phyloP scores from a whole-genome alignment of 495 filamentous ascomycete genomes.

The Penicillium lividum region DNA sequence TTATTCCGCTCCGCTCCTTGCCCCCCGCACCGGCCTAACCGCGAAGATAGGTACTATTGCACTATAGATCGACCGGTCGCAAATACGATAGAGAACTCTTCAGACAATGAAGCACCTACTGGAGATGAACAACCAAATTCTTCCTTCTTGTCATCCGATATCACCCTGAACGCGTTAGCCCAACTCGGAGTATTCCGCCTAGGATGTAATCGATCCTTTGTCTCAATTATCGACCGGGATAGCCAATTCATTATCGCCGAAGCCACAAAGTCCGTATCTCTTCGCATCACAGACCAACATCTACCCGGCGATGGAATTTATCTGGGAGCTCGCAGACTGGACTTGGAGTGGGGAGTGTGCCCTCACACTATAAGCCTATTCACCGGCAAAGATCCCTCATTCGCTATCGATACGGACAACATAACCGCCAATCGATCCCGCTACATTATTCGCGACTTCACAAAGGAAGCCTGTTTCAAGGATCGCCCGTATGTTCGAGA shows the following conservation, averaged over 20 bases:
- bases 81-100: background rate
- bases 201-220: constrained; percentile 52
- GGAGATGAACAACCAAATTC: constrained; percentile 20
- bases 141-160: constrained; percentile 48
- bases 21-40: constrained; percentile 1
- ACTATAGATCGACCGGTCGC: constrained; percentile 20
- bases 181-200: constrained; percentile 60
- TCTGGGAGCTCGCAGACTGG: constrained; percentile 46
- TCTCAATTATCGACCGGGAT: constrained; percentile 60
- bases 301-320: constrained; percentile 42
- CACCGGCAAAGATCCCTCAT: constrained; percentile 24
- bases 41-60: constrained; percentile 33
- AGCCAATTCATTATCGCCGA: constrained; percentile 65
- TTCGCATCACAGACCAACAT: constrained; percentile 37
- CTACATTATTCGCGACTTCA: constrained; percentile 53
- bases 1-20: background rate
- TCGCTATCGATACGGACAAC: constrained; percentile 26
- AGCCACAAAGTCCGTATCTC: constrained; percentile 55
- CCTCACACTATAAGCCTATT: constrained; percentile 45
- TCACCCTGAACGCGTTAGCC: constrained; percentile 61
- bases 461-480: constrained; percentile 48
- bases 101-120: constrained; percentile 5
- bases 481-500: constrained; percentile 40
- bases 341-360: constrained; percentile 48
- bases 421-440: constrained; percentile 36